These are phyloP conservation scores for Harringtonia aguacate DNA, from an alignment of 2,329 filamentous ascomycete genomes.

Conservation along the genomic window DNA sequence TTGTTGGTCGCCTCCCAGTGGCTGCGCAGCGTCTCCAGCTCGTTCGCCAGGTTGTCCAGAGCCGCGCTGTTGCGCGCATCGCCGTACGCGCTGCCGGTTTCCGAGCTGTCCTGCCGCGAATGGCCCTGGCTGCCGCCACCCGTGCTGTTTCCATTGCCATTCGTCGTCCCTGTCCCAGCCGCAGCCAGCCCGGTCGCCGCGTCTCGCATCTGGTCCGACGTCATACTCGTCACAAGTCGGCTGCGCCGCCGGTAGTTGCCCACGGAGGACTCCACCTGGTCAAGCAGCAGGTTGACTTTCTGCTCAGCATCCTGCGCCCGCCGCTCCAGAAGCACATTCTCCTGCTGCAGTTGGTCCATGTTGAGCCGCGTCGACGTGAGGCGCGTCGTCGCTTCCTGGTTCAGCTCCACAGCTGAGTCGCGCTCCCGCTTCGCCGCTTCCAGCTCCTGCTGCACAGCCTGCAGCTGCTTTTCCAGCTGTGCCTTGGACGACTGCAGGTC, in stretches of 20 bases:
- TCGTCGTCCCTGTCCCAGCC: not conserved
- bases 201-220: slow-evolving; percentile 30
- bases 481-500: slow-evolving; percentile 56
- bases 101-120: slow-evolving; percentile 44
- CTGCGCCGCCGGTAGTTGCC: slow-evolving; percentile 84
- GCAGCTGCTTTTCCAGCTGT: slow-evolving; percentile 62
- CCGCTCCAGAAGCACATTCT: slow-evolving; percentile 71
- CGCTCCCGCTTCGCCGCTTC: slow-evolving; percentile 54
- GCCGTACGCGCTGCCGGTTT: slow-evolving; percentile 53
- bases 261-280: slow-evolving; percentile 89
- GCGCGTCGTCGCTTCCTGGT: slow-evolving; percentile 43
- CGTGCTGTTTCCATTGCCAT: not conserved
- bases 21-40: slow-evolving; percentile 78
- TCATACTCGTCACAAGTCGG: slow-evolving; percentile 43
- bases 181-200: slow-evolving; percentile 13
- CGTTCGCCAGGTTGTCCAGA: slow-evolving; percentile 81
- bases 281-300: slow-evolving; percentile 83
- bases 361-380: slow-evolving; percentile 53
- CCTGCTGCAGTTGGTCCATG: slow-evolving; percentile 70
- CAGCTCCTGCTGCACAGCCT: slow-evolving; percentile 59
- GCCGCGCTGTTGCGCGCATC: slow-evolving; percentile 52
- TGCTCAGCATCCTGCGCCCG: slow-evolving; percentile 84
- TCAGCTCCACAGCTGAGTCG: slow-evolving; percentile 48
- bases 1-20: slow-evolving; percentile 97
- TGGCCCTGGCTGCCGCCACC: slow-evolving; percentile 18